Base-by-base conservation (phyloP, 2,329 filamentous ascomycete genomes). In the Colletotrichum sp. region DNA sequence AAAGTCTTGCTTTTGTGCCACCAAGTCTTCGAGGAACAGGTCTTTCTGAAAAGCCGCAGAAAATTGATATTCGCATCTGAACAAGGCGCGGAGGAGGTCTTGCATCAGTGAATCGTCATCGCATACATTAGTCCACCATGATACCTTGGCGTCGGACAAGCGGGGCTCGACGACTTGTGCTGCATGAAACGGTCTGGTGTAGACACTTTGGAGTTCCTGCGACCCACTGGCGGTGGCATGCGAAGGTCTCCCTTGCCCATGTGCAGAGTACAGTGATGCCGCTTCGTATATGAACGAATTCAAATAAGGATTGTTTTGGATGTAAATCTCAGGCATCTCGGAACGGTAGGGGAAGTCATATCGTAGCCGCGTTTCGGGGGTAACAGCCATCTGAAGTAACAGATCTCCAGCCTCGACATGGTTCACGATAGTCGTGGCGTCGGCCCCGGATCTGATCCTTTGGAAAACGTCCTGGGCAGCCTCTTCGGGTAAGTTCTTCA, bases 281-380 rank as follows among this genome's bases (percentile, higher is more conserved):
- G 71, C 61, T 58, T 84, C 80, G 30, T 81, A 82, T 3, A 84
- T 13, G 5, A 80, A 13, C 6, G 82, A 81, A 0, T 76, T 32
- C 0, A 83, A 62, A 34, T 84, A 84, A 0, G 79, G 79, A 22
- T 80, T 84, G 28, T 80, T 34, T 18, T 27, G 70, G 43, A 77
- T 66, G 15, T 84, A 76, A 25, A 76, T 81, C 5, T 75, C 55
- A 3, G 84, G 84, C 66, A 55, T 70, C 1, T 55, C 58, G 2
- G n/a, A 12, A 27, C 36, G 27, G 60, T 85, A 86, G 0, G 85
- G 86, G 43, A 88, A 86, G 60, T 84, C 82, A 56, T 85, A 87
- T 55, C 84, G 84, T 25, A 82, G 81, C 2, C 84, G 79, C 2
- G 84, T 80, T 75, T 87, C 85, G 6, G 86, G 84, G 0, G 78